These are phyloP conservation scores for Aureobasidium uvarum DNA, from an alignment of 2,329 filamentous ascomycete species.

Conservation along the genomic window DNA sequence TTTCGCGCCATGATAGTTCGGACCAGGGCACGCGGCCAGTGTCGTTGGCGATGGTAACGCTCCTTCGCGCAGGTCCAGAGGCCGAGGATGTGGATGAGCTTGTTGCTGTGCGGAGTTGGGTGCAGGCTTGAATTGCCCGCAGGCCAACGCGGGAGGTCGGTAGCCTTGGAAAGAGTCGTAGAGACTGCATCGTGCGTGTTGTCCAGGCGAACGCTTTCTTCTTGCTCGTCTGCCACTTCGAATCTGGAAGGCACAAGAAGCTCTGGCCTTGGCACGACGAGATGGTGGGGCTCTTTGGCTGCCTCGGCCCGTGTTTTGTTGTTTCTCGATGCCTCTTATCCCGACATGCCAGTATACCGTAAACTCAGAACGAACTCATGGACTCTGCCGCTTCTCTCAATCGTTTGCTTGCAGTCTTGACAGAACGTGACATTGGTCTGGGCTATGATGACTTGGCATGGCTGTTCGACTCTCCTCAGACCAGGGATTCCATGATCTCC, in stretches of 20 bases:
- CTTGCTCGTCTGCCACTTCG: not conserved
- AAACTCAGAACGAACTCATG: not conserved
- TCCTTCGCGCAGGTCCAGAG: constrained; percentile 53
- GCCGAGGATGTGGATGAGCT: constrained; percentile 42
- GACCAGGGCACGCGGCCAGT: constrained; percentile 79
- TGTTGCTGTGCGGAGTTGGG: constrained; percentile 30
- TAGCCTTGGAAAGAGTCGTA: constrained; percentile 2
- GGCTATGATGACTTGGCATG: constrained; percentile 49
- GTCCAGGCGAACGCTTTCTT: not conserved
- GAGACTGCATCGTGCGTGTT: constrained; percentile 12
- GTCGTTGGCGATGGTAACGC: constrained; percentile 82
- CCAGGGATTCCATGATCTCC: constrained; percentile 41
- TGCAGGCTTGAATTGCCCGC: not conserved
- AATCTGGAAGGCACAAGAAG: not conserved
- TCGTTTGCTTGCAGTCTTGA: constrained; percentile 46
- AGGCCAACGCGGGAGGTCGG: constrained; percentile 5
- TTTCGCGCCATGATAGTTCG: constrained; percentile 71
- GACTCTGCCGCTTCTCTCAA: constrained; percentile 33
- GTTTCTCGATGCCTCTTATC: constrained; percentile 17
- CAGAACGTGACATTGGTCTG: constrained; percentile 47
- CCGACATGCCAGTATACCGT: not conserved
- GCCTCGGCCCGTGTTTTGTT: constrained; percentile 18
- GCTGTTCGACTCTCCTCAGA: constrained; percentile 48
- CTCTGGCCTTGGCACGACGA: constrained; percentile 12
- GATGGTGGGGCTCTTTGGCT: constrained; percentile 9